Evolutionary conservation across 495 filamentous ascomycete species (phyloP).

Genomic region (Cercophora samala): DNA sequence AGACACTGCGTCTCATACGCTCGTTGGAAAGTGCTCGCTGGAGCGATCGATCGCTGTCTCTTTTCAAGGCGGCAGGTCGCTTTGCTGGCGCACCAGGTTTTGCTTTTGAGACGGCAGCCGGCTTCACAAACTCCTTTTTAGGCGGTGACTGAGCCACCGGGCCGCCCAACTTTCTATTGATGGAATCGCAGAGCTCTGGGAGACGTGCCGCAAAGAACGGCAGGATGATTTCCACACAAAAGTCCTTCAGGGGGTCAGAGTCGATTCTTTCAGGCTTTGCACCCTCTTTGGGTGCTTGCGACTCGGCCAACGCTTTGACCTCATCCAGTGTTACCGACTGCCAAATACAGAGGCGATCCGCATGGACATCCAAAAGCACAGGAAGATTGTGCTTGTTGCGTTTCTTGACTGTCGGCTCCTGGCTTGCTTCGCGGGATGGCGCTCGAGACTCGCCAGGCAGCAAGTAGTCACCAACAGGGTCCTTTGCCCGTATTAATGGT

Average conservation of each 20-base stretch:
- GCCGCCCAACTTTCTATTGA: conserved; percentile 86
- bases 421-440: conserved; percentile 24
- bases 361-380: conserved; percentile 72
- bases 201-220: conserved; percentile 88
- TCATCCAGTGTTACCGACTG: conserved; percentile 69
- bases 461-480: conserved; percentile 38
- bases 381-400: conserved; percentile 43
- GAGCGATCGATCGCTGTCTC: conserved; percentile 58
- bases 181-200: conserved; percentile 70
- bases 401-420: conserved; percentile 34
- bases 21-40: conserved; percentile 73
- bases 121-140: conserved; percentile 49
- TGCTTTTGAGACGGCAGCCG: conserved; percentile 31
- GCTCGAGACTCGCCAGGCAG: conserved; percentile 36
- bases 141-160: conserved; percentile 61
- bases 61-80: conserved; percentile 47
- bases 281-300: conserved; percentile 32
- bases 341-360: conserved; percentile 95
- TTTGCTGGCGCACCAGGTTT: conserved; percentile 57
- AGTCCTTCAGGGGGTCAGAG: conserved; percentile 54
- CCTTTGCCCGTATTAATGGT: conserved; percentile 40
- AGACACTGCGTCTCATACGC: conserved; percentile 49
- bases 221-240: conserved; percentile 88
- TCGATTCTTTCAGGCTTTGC: conserved; percentile 32
- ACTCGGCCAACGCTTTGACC: conserved; percentile 51